Evolutionary conservation across 2,329 filamentous ascomycete genomes (phyloP).

Genomic region (Diplodia intermedia): DNA sequence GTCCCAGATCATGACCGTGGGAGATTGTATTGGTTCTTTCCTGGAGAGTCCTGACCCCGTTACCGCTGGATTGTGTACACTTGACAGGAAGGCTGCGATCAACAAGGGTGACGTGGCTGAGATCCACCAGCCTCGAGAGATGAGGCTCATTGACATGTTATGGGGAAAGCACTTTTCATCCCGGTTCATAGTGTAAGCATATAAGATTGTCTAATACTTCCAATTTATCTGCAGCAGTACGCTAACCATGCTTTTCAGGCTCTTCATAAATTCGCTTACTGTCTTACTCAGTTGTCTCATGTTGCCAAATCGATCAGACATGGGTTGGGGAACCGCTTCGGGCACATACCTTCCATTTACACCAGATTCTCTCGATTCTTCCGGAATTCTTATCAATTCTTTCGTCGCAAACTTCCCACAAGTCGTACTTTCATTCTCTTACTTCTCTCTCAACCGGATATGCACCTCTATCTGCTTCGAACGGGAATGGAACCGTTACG

Average conservation of each 20-base stretch:
- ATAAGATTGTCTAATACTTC: too few species aligned
- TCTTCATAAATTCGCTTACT: too few species aligned
- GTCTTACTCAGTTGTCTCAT: too few species aligned
- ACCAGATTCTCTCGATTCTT: neutral
- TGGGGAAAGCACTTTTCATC: too few species aligned
- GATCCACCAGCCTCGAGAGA: neutral
- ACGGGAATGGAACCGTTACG: neutral
- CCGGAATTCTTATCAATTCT: neutral
- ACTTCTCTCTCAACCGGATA: neutral
- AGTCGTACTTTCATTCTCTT: neutral
- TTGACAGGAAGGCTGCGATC: neutral
- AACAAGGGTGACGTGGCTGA: fast-evolving
- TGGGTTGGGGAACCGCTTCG: neutral
- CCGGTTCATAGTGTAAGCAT: too few species aligned
- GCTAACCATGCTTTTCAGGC: too few species aligned
- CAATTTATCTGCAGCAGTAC: too few species aligned
- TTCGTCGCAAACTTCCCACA: neutral
- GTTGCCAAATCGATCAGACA: too few species aligned
- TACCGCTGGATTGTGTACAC: neutral
- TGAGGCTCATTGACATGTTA: neutral
- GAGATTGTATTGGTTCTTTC: neutral
- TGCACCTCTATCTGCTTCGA: neutral
- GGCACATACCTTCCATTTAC: neutral
- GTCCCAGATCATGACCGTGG: neutral
- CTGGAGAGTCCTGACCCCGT: neutral